A percentile compares a stretch with the other conserved stretches of the same genome.
These are phyloP conservation scores for Phytophthora podocarpi DNA, from an alignment of 352 stramenopile species.

Conservation along the genomic window DNA sequence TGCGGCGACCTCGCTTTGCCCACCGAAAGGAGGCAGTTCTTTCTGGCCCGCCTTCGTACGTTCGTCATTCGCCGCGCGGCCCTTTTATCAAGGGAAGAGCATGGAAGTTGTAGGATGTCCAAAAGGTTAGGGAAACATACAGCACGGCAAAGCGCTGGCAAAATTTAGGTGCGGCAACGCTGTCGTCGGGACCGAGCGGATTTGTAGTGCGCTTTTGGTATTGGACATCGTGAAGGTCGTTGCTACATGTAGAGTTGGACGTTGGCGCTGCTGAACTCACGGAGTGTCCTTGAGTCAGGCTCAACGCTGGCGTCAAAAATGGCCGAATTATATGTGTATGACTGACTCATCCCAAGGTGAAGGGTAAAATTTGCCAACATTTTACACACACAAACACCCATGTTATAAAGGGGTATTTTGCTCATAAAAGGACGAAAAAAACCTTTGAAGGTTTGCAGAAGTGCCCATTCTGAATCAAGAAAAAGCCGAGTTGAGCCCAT, in stretches of 20 bases:
- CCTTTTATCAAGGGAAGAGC: conserved; percentile 27
- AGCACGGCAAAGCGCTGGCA: conserved; percentile 20
- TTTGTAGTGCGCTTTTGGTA: no score
- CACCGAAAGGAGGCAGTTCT: conserved; percentile 30
- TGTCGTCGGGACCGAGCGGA: conserved; percentile 1
- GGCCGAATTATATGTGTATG: conserved; percentile 3
- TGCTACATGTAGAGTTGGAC: neutral
- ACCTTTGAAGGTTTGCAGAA: no score
- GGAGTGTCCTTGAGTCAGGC: neutral
- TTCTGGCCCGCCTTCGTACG: no score
- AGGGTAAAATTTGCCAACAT: conserved; percentile 4
- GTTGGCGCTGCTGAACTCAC: neutral
- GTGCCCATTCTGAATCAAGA: no score
- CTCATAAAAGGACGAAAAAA: no score
- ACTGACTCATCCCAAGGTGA: conserved; percentile 9
- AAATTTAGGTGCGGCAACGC: conserved; percentile 15
- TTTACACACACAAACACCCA: no score
- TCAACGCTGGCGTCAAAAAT: neutral
- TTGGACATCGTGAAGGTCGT: neutral
- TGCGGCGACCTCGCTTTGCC: neutral
- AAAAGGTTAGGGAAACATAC: conserved; percentile 21
- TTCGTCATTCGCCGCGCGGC: conserved; percentile 21
- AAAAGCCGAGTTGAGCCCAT: no score
- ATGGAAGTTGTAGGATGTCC: neutral
- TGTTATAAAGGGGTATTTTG: no score